Percentiles rank a stretch among this genome's conserved stretches.
phyloP scores from a whole-genome alignment of 2,329 filamentous ascomycete genomes.

The Pseudopithomyces maydicus region DNA sequence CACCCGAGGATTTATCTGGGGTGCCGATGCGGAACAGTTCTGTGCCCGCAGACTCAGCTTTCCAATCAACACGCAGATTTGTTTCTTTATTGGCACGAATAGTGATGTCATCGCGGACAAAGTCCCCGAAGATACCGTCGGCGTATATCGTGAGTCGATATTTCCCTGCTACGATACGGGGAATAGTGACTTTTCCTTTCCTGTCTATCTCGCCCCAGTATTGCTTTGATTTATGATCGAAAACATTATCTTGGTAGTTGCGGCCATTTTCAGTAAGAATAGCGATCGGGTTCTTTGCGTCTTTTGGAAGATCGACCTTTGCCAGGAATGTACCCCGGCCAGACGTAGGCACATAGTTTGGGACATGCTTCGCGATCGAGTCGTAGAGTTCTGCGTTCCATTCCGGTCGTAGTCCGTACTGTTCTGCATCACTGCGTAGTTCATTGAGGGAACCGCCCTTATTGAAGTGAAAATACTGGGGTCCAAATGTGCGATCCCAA shows the following conservation, averaged over 20 bases:
- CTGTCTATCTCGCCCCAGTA: slow-evolving; percentile 62
- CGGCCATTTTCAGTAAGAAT: slow-evolving; percentile 59
- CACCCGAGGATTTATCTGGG: slow-evolving; percentile 65
- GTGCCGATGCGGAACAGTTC: slow-evolving; percentile 68
- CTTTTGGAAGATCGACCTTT: slow-evolving; percentile 57
- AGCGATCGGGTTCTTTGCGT: slow-evolving; percentile 58
- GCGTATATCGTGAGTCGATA: slow-evolving; percentile 69
- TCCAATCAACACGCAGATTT: slow-evolving; percentile 52
- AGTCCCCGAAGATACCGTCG: slow-evolving; percentile 66
- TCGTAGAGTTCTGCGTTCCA: slow-evolving; percentile 65
- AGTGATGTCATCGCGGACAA: slow-evolving; percentile 57
- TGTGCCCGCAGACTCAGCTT: slow-evolving; percentile 59
- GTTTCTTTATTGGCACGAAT: slow-evolving; percentile 47
- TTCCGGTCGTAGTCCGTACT: slow-evolving; percentile 42
- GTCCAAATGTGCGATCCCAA: slow-evolving; percentile 69
- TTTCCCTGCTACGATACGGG: slow-evolving; percentile 60
- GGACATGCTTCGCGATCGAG: slow-evolving; percentile 63
- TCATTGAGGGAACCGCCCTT: slow-evolving; percentile 51
- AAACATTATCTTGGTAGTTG: slow-evolving; percentile 65
- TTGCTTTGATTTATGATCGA: slow-evolving; percentile 61
- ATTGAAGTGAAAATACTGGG: slow-evolving; percentile 69
- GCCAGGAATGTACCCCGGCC: slow-evolving; percentile 58
- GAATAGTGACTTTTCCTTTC: slow-evolving; percentile 57
- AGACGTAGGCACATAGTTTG: slow-evolving; percentile 62
- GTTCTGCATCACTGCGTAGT: slow-evolving; percentile 58